These are phyloP conservation scores for Dioscorea dumetorum DNA, from an alignment of 106 monocot genomes.

Conservation along the genomic window DNA sequence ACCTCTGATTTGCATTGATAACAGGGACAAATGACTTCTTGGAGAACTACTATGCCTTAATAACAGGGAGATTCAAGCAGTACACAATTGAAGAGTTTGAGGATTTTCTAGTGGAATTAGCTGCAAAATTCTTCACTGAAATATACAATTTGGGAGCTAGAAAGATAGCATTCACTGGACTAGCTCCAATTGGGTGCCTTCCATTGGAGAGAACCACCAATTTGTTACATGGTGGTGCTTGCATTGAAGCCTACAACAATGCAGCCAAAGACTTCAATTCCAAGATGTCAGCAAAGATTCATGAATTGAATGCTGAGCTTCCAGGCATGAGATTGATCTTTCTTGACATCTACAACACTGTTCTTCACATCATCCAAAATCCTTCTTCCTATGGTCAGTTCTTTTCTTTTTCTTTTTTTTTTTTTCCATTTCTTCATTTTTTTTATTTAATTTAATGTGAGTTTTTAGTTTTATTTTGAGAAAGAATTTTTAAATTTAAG, in stretches of 20 bases:
- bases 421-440: not conserved
- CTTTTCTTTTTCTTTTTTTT: not conserved
- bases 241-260: slow-evolving; percentile 37
- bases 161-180: slow-evolving; percentile 35
- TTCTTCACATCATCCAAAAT: slow-evolving; percentile 21
- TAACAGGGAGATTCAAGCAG: slow-evolving; percentile 20
- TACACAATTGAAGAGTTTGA: slow-evolving; percentile 40
- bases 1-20: no score
- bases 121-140: slow-evolving; percentile 24
- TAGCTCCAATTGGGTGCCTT: slow-evolving; percentile 60
- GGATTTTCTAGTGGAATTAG: slow-evolving; percentile 35
- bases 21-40: slow-evolving; percentile 83
- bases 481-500: no score
- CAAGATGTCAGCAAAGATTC: slow-evolving; percentile 23
- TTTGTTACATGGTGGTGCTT: slow-evolving; percentile 2
- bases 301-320: slow-evolving; percentile 16
- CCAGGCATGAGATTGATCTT: slow-evolving; percentile 22
- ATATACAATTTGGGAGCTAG: slow-evolving; percentile 46
- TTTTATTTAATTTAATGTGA: not conserved
- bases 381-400: slow-evolving; percentile 46
- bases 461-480: not conserved
- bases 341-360: slow-evolving; percentile 16
- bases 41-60: slow-evolving; percentile 62
- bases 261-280: slow-evolving; percentile 34
- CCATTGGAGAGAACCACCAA: slow-evolving; percentile 35